Base-by-base conservation (phyloP, 495 filamentous ascomycete genomes). In the Parathielavia hyrcaniae region DNA sequence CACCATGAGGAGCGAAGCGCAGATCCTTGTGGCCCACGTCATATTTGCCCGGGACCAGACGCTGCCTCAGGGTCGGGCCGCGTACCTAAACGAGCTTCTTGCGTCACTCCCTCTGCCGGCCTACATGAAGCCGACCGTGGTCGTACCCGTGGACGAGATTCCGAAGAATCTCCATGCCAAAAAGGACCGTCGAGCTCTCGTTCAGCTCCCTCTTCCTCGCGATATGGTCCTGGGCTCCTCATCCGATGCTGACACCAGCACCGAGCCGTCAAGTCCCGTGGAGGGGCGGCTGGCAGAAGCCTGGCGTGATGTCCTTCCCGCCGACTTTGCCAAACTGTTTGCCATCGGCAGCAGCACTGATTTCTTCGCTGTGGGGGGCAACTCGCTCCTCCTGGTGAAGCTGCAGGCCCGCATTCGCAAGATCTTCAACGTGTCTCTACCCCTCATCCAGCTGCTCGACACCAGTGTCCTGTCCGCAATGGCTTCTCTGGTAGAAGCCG, bases 301-400 rank as follows among this genome's bases (percentile, higher is more conserved):
- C 6, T 51, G 48, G 48, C 34, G 5, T 17, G 23, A 51, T 3
- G 11, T 22, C 1, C 48, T 51, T 4, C 30, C 26, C 4, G 5
- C 11, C 12, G 26, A 50, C 26, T 45, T 45, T 45, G 9, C 43
- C 43, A 1, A 48, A 8, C 7, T 48, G 23, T 32, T 11, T 22
- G 22, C 22, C 45, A 48, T 57, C 36, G 14, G 58, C 52, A 48
- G 58, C 23, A 55, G 14, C 16, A 48, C 64, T 5, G 62, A 69
- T 38, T 71, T 71, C 54, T 69, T 71, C 62, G 47, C 52, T 17
- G 50, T 64, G 19, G 68, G 68, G 9, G 68, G 68, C 12, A 71
- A 63, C 57, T 71, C 68, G 9, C 30, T 69, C 13, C 53, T 67
- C 0, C 50, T 67, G 9, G 53, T 71, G 53, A 35, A 56, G 5